Conservation (phyloP, 2,329 filamentous ascomycete genomes). For the Daldinia eschscholtzii region DNA sequence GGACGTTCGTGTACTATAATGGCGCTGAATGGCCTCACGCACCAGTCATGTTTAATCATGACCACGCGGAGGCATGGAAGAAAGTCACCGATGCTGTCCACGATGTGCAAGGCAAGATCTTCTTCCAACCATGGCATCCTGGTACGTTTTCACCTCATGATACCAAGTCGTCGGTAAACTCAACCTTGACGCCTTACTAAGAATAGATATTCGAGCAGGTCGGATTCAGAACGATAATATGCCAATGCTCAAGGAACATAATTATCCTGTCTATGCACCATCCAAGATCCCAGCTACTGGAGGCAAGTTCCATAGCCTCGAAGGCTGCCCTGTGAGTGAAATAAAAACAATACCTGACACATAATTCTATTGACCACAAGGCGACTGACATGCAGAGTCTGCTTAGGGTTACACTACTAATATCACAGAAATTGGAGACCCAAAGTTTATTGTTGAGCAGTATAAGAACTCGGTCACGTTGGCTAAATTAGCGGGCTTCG, state of each 20-base stretch:
- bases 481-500: neutral
- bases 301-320: neutral
- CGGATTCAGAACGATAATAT: neutral
- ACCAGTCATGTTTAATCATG: neutral
- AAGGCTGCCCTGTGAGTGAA: neutral
- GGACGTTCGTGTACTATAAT: neutral
- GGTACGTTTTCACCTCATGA: neutral
- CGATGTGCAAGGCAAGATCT: neutral
- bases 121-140: neutral
- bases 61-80: neutral
- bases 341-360: neutral
- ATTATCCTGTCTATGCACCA: neutral
- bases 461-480: neutral
- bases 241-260: neutral
- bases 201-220: neutral
- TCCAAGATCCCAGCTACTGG: neutral
- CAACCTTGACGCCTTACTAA: neutral
- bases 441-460: neutral
- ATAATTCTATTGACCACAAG: neutral
- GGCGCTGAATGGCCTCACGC: neutral
- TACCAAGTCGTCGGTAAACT: neutral
- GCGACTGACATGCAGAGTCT: neutral
- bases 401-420: neutral
- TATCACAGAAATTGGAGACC: neutral
- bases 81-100: neutral